Evolutionary conservation across 1,284 basidiomycete species (phyloP), one percentile per base, ranked within the genome.

Genomic region (Moesziomyces aphidis): DNA sequence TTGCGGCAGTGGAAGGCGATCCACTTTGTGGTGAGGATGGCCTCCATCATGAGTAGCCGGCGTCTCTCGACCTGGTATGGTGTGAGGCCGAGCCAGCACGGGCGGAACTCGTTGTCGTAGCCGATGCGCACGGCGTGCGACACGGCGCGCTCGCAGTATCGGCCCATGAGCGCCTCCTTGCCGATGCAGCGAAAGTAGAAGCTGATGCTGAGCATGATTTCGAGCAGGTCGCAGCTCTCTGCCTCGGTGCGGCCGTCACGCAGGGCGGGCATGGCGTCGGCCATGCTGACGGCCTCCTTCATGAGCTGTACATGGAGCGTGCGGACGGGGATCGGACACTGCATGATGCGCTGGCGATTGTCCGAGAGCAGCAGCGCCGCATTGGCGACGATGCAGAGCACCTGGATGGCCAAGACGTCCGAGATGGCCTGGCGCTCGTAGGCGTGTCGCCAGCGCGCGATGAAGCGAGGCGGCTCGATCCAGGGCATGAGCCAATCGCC

Each of bases 131-230:
- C 31, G 22, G 43, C 50, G 28, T 22, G 49, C 11, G 58, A 45
- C 36, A 65, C 28, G 22, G 68, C 68, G 1, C 59, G 50, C n/a
- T 71, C 62, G 9, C 48, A 55, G 50, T 36, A 71, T 17, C 44
- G 43, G 10, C 22, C 50, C 48, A 65, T 58, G 11, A 44, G 34
- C 11, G 21, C 31, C 23, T 65, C 55, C 23, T 61, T 60, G 31
- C 51, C 55, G 8, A 71, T 28, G 45, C 58, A 61, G 34, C 68
- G 68, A 51, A 71, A 71, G 52, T 65, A 71, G 28, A 71, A 26
- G 34, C 50, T 54, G 28, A 56, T 55, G 58, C 51, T 60, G 55
- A 61, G 50, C 54, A 57, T 50, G 43, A 64, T 21, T 26, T 71
- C 62, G 55, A 71, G 51, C 48, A 57, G 15, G 23, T 71, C 68